Evolutionary conservation across 73 alveolate genomes (phyloP).

Genomic region (Breviolum minutum): DNA sequence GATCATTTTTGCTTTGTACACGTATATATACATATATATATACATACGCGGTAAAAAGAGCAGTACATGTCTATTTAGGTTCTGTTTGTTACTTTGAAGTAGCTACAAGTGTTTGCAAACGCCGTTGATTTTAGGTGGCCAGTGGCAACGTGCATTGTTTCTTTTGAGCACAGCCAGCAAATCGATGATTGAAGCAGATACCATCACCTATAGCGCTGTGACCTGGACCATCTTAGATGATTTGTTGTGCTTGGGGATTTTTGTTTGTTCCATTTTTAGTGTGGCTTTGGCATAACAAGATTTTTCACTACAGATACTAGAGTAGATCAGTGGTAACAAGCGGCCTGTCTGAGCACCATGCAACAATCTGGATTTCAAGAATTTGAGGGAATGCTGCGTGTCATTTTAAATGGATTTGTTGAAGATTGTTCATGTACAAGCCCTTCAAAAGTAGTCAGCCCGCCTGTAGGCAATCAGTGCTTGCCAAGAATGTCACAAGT

Average conservation of each 20-base stretch:
- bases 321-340: too few relatives aligned
- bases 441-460: background rate
- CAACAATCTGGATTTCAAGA: too few relatives aligned
- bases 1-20: too few relatives aligned
- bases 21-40: too few relatives aligned
- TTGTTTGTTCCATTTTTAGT: too few relatives aligned
- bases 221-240: background rate
- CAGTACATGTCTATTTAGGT: background rate
- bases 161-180: background rate
- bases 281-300: too few relatives aligned
- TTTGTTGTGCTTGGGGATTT: too few relatives aligned
- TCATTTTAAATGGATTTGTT: background rate
- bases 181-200: background rate
- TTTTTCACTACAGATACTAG: too few relatives aligned
- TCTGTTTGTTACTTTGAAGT: background rate
- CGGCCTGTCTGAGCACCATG: too few relatives aligned
- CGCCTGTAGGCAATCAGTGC: constrained; percentile 66
- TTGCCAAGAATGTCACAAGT: constrained; percentile 26
- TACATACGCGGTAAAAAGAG: too few relatives aligned
- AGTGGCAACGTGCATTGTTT: constrained; percentile 52
- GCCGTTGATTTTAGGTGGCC: background rate
- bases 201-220: constrained; percentile 59
- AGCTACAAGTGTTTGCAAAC: background rate
- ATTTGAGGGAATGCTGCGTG: too few relatives aligned
- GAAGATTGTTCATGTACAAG: background rate